Base-by-base conservation (phyloP, 176 grass and related monocot species). In the Metroxylon sagu region DNA sequence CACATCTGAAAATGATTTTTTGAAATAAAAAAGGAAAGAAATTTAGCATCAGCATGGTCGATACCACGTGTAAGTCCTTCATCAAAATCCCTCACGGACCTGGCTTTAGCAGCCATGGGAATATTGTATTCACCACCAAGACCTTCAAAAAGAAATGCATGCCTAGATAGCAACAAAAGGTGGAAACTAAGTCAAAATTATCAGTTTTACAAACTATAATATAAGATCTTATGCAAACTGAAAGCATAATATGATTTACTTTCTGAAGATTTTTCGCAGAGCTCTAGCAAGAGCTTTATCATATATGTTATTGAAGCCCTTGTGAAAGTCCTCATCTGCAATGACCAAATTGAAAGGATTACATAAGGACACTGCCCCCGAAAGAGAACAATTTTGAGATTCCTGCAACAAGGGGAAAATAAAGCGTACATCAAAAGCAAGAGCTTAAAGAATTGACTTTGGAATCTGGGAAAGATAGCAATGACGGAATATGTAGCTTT, bases 311-410 rank as follows among this genome's bases (percentile, higher is more conserved):
- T 97, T 97, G 53, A 97, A 97, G 50, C 87, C 92, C 78, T 85
- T 91, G 60, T 85, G 92, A 54, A 97, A 97, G 81, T 97, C 92
- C 66, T 97, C 87, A 85, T 97, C 92, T 64, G 87, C 87, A 73
- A 91, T 91, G 57, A 90, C 78, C 76, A 91, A 82, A 78, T 97
- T 78, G 69, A 91, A 97, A 19, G 87, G 92, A 85, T 97, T 97
- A 66, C 92, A 97, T 70, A 97, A 60, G 52, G 92, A 97, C 43
- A 91, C 87, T 49, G 92, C 92, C 18, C 92, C 92, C 77, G 87
- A 88, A 65, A 97, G 65, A 68, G 65, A 72, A 67, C 87, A 97
- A 31, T 75, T 85, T 59, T 88, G 80, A 56, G 72, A 76, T 78
- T 91, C 84, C 92, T 91, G 86, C 6, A 81, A 65, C 56, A 39